A percentile compares a stretch with the other conserved stretches of the same genome.
Evolutionary conservation across 2,329 filamentous ascomycete species (phyloP).

Genomic region (Arthrobotrys iridis): DNA sequence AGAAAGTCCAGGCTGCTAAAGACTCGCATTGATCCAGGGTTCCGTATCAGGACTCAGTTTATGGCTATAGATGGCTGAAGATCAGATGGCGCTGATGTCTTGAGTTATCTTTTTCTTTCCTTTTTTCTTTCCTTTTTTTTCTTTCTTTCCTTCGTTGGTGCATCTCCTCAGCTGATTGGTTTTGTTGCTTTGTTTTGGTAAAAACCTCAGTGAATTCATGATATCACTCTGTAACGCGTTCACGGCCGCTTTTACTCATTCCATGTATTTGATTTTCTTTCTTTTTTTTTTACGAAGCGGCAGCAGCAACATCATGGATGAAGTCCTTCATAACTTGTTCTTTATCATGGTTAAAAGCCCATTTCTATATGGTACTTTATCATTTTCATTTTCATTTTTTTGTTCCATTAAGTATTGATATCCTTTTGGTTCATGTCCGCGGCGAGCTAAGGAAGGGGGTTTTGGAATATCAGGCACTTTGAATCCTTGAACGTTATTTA

Average conservation of each 20-base stretch:
- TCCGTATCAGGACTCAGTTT: not conserved
- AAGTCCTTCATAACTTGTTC: not conserved
- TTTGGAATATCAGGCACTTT: too few relatives aligned
- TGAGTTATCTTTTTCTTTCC: not conserved
- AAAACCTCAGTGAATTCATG: not conserved
- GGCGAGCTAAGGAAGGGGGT: too few relatives aligned
- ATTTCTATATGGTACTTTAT: not conserved
- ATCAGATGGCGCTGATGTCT: too few relatives aligned
- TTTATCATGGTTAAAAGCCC: not conserved
- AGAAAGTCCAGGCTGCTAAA: conserved; percentile 52
- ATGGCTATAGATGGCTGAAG: not conserved
- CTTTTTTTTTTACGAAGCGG: not conserved
- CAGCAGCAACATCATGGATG: not conserved
- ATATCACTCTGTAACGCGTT: conserved; percentile 15
- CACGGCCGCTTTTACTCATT: not conserved
- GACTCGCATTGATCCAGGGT: not conserved
- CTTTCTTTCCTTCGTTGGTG: not conserved
- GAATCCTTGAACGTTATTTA: too few relatives aligned
- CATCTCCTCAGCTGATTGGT: not conserved
- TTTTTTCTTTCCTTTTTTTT: not conserved
- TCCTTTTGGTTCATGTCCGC: too few relatives aligned
- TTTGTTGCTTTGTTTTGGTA: not conserved
- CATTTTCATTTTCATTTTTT: not conserved
- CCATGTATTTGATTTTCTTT: not conserved
- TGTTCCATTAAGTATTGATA: too few relatives aligned